These are phyloP conservation scores for Colletotrichum plurivorum DNA, from an alignment of 2,329 filamentous ascomycete species.

Conservation along the genomic window DNA sequence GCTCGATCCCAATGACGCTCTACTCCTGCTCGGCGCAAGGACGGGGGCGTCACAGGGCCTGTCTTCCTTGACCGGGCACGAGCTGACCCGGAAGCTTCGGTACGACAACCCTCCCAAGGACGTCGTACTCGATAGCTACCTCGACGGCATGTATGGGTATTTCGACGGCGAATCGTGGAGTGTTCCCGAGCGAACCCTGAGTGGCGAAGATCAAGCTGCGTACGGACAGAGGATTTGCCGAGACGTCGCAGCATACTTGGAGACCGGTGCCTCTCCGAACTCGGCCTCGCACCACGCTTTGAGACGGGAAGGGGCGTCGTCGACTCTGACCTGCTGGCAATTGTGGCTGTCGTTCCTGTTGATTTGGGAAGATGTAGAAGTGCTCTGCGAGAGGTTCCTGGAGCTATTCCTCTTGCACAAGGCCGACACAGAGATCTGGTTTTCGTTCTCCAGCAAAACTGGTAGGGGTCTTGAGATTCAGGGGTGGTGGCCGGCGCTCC, in stretches of 20 bases:
- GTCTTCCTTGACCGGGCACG: not conserved
- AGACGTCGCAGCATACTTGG: not conserved
- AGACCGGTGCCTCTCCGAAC: not conserved
- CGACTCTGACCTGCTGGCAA: slow-evolving; percentile 15
- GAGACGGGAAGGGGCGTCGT: too few relatives aligned
- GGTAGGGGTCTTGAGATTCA: not conserved
- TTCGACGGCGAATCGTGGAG: not conserved
- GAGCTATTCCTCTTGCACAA: not conserved
- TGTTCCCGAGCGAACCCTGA: not conserved
- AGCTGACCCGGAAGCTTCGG: not conserved
- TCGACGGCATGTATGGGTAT: not conserved
- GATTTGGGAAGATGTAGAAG: too few relatives aligned
- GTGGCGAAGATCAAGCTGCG: not conserved
- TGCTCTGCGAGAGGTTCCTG: not conserved
- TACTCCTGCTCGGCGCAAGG: not conserved
- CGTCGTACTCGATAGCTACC: not conserved
- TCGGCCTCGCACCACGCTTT: not conserved
- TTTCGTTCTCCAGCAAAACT: not conserved
- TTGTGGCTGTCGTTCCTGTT: not conserved
- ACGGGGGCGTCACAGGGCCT: not conserved
- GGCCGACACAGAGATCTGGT: not conserved
- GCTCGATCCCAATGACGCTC: not conserved
- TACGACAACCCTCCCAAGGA: not conserved
- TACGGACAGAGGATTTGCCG: not conserved
- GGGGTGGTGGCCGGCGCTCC: not conserved